These are phyloP conservation scores for Lasiosphaeris hirsuta DNA, from an alignment of 495 filamentous ascomycete species.

Conservation along the genomic window DNA sequence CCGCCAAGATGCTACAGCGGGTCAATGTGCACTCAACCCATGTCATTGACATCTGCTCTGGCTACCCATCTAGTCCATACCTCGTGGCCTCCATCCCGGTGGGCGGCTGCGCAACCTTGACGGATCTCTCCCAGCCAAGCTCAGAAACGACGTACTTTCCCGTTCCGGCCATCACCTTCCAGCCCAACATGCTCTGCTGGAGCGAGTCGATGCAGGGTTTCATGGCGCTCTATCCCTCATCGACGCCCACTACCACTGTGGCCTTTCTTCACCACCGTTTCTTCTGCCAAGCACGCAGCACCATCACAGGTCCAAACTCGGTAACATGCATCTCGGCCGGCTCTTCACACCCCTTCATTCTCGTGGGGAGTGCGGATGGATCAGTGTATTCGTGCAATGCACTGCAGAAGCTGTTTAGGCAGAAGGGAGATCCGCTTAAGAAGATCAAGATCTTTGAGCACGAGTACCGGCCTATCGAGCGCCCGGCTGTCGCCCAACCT, in stretches of 20 bases:
- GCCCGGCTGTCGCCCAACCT: no score
- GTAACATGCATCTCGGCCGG: slow-evolving; percentile 44
- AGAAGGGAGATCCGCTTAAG: slow-evolving; percentile 39
- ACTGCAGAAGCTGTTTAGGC: slow-evolving; percentile 43
- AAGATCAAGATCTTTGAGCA: slow-evolving; percentile 48
- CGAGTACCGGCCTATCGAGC: slow-evolving; percentile 34
- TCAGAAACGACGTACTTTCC: slow-evolving; percentile 45
- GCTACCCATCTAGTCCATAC: slow-evolving; percentile 45
- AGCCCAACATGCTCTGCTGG: slow-evolving; percentile 46
- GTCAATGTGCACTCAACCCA: slow-evolving; percentile 40
- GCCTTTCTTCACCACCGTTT: slow-evolving; percentile 44
- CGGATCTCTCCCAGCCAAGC: slow-evolving; percentile 43
- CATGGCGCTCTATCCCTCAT: slow-evolving; percentile 43
- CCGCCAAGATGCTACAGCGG: slow-evolving; percentile 36
- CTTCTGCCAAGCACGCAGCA: slow-evolving; percentile 45
- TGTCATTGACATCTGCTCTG: slow-evolving; percentile 47
- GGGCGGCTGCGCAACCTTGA: slow-evolving; percentile 43
- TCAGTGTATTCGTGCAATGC: slow-evolving; percentile 45
- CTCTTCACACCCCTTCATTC: slow-evolving; percentile 41
- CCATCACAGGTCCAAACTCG: slow-evolving; percentile 42
- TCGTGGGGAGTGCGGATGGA: slow-evolving; percentile 44
- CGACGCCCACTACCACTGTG: slow-evolving; percentile 44
- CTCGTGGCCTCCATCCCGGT: slow-evolving; percentile 44
- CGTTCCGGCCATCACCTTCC: slow-evolving; percentile 42
- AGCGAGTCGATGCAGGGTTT: slow-evolving; percentile 45